Percentiles rank a stretch among this genome's conserved stretches.
phyloP scores from a whole-genome alignment of 768 basidiomycete genomes.

The Candolleomyces eurysporus region DNA sequence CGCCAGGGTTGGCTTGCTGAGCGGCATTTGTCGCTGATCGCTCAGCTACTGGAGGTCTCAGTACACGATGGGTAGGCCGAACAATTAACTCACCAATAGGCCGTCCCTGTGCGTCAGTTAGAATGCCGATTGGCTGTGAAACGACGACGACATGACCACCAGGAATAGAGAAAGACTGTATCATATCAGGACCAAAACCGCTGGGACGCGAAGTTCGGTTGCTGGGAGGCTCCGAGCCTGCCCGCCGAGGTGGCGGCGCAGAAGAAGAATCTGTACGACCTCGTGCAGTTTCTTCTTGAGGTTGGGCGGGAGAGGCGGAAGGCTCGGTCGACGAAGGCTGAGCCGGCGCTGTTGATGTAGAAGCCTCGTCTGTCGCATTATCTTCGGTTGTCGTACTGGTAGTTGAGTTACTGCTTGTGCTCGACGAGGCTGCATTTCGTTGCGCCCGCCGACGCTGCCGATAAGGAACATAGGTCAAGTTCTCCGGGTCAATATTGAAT shows the following conservation, averaged over 20 bases:
- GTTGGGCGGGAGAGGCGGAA: background rate
- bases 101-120: constrained; percentile 5
- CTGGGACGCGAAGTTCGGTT: constrained; percentile 3
- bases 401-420: background rate
- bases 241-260: background rate
- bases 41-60: background rate
- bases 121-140: background rate
- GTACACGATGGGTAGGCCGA: background rate
- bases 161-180: constrained; percentile 6
- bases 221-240: constrained; percentile 8
- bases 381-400: background rate
- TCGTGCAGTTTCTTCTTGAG: background rate
- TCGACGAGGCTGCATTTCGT: background rate
- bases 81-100: constrained; percentile 7
- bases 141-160: constrained; percentile 9
- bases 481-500: constrained; percentile 81
- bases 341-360: too few species aligned
- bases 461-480: constrained; percentile 50
- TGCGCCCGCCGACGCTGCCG: constrained; percentile 11
- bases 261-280: background rate
- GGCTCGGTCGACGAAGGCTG: too few species aligned
- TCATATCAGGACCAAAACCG: background rate
- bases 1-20: constrained; percentile 6
- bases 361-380: too few species aligned
- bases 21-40: background rate